Conservation (phyloP, 2,329 filamentous ascomycete species). For the Pleomassaria siparia region DNA sequence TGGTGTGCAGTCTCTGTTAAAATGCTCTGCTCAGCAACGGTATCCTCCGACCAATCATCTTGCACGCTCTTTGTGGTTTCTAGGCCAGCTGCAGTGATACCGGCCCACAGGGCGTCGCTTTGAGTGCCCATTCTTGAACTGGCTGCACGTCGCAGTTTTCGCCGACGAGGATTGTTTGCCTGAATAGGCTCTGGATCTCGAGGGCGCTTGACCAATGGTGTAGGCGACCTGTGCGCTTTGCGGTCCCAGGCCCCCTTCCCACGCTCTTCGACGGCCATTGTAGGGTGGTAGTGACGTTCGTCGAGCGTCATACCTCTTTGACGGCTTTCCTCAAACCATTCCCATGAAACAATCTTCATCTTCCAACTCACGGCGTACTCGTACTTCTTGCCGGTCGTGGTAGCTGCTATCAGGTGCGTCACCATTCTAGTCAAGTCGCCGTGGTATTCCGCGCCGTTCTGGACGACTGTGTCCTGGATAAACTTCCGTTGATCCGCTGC, state of each 20-base stretch:
- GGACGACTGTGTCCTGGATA: conserved; percentile 67
- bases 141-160: conserved; percentile 84
- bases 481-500: conserved; percentile 66
- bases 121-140: conserved; percentile 82
- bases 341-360: conserved; percentile 74
- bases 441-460: conserved; percentile 80
- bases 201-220: conserved; percentile 38
- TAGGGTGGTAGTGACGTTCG: conserved; percentile 80
- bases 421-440: conserved; percentile 84
- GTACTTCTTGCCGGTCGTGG: conserved; percentile 86
- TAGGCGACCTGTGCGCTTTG: conserved; percentile 42
- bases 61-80: conserved; percentile 24
- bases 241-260: conserved; percentile 74
- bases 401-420: conserved; percentile 82
- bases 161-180: conserved; percentile 53
- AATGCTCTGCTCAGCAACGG: conserved; percentile 16
- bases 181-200: conserved; percentile 31
- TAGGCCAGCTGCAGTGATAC: conserved; percentile 64
- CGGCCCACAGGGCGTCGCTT: conserved; percentile 83
- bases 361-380: conserved; percentile 81
- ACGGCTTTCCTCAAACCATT: conserved; percentile 84
- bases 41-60: conserved; percentile 40
- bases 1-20: not conserved
- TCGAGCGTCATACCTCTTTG: conserved; percentile 88
- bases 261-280: conserved; percentile 67